phyloP scores from a whole-genome alignment of 192 early-diverging fungal species.

The Backusella westeae region DNA sequence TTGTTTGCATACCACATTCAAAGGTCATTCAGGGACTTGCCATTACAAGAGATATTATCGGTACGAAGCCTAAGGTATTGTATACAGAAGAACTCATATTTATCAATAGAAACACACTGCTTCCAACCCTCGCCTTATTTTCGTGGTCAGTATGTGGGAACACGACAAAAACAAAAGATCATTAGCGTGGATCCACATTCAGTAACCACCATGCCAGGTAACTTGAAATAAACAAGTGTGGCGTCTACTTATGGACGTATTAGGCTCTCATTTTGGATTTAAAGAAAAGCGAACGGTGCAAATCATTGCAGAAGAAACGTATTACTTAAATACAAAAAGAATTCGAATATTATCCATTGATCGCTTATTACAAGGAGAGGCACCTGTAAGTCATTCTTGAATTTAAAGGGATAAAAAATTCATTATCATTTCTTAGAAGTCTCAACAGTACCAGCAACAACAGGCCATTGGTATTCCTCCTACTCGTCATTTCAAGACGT shows the following conservation, averaged over 20 bases:
- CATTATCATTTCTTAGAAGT: constrained; percentile 1
- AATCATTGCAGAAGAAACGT: constrained; percentile 46
- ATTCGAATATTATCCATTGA: constrained; percentile 45
- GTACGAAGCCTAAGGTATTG: constrained; percentile 19
- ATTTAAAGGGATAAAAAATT: not conserved
- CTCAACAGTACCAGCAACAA: not conserved
- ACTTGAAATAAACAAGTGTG: not conserved
- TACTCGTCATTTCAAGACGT: constrained; percentile 23
- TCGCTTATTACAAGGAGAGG: constrained; percentile 47
- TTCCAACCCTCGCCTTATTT: constrained; percentile 54
- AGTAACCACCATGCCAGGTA: constrained; percentile 47
- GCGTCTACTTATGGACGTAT: not conserved
- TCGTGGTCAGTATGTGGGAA: constrained; percentile 46
- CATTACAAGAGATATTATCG: constrained; percentile 45
- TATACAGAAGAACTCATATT: not conserved
- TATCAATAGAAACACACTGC: constrained; percentile 44
- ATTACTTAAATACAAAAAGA: constrained; percentile 47
- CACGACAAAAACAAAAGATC: constrained; percentile 47
- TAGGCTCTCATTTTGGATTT: constrained; percentile 26
- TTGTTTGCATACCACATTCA: constrained; percentile 50
- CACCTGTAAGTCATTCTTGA: constrained; percentile 18
- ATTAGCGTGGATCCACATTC: constrained; percentile 43
- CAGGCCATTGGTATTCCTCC: constrained; percentile 20
- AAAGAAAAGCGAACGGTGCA: constrained; percentile 40
- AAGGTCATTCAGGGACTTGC: constrained; percentile 39